Evolutionary conservation across 2,329 filamentous ascomycete genomes (phyloP).

Genomic region (Drechslerella dactyloides): DNA sequence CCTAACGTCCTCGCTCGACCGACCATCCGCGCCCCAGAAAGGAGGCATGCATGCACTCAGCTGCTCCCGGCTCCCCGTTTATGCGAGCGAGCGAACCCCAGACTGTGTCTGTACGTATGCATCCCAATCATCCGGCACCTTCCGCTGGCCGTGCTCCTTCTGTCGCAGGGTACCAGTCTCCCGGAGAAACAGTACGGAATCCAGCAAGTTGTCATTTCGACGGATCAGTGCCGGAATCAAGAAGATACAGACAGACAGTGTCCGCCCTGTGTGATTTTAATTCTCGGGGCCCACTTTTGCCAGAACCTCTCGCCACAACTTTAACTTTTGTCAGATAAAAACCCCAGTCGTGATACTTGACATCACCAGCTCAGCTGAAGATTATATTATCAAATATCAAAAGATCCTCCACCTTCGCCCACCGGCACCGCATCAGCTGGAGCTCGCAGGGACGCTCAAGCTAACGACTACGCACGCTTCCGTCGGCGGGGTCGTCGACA

Average conservation of each 20-base stretch:
- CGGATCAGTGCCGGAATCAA: neutral
- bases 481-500: neutral
- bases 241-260: too few relatives aligned
- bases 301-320: neutral
- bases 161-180: neutral
- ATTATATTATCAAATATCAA: too few relatives aligned
- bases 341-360: too few relatives aligned
- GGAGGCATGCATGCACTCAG: neutral
- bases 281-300: neutral
- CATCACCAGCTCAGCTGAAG: too few relatives aligned
- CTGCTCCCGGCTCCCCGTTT: neutral
- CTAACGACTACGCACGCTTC: neutral
- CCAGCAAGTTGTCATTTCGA: too few relatives aligned
- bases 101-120: neutral
- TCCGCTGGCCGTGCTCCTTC: neutral
- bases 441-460: neutral
- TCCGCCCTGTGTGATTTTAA: too few relatives aligned
- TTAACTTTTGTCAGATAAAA: too few relatives aligned
- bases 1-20: too few relatives aligned
- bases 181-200: neutral
- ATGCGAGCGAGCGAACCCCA: neutral
- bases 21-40: neutral
- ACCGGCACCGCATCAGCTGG: too few relatives aligned
- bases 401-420: too few relatives aligned
- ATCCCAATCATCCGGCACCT: neutral